A percentile compares a stretch with the other conserved stretches of the same genome.
Conservation (phyloP, 108 stramenopile genomes). For the Fragilaria crotonensis region DNA sequence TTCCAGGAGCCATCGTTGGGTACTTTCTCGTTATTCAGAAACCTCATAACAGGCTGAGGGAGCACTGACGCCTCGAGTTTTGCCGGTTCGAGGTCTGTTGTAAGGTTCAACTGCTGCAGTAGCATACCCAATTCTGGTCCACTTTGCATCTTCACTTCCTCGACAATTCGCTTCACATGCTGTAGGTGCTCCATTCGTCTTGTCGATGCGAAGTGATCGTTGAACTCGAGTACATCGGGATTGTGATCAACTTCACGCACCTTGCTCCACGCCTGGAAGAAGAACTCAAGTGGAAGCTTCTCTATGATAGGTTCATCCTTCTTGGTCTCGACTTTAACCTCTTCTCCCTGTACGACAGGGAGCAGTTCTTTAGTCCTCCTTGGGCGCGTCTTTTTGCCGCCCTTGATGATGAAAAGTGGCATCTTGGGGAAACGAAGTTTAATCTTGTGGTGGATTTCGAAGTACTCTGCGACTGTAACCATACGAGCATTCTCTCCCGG, state of each 20-base stretch:
- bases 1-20: slow-evolving; percentile 2
- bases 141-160: neutral
- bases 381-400: too few species aligned
- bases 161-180: neutral
- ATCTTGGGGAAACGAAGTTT: slow-evolving; percentile 2
- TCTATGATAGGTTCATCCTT: too few species aligned
- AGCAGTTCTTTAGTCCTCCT: too few species aligned
- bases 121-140: neutral
- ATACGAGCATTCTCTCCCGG: neutral
- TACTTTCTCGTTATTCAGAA: neutral
- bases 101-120: slow-evolving; percentile 4
- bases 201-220: slow-evolving; percentile 12
- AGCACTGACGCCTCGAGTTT: slow-evolving; percentile 3
- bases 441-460: neutral
- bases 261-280: slow-evolving; percentile 11
- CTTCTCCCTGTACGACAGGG: too few species aligned
- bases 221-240: slow-evolving; percentile 9
- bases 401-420: neutral
- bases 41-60: slow-evolving; percentile 1
- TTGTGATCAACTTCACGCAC: slow-evolving; percentile 2
- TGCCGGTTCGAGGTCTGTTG: neutral
- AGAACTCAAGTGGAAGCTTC: slow-evolving; percentile 17
- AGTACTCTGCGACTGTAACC: neutral
- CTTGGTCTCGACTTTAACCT: too few species aligned
- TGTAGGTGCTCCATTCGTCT: slow-evolving; percentile 5